Evolutionary conservation across 2,329 filamentous ascomycete species (phyloP).

Genomic region (Pseudogymnoascus sp.): DNA sequence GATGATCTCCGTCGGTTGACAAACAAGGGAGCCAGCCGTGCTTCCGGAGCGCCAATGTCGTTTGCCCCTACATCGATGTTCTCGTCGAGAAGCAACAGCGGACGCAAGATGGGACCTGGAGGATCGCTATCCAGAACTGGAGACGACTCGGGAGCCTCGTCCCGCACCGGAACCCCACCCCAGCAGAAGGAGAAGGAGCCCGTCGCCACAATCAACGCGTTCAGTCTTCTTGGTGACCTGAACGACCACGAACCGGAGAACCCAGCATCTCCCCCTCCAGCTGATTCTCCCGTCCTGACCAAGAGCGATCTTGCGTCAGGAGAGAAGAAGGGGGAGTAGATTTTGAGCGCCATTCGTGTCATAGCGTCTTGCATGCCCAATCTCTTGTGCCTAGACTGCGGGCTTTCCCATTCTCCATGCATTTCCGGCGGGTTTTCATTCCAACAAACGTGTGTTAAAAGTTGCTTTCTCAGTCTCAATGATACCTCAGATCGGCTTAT

Average conservation of each 20-base stretch:
- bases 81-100: constrained; percentile 83
- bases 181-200: constrained; percentile 57
- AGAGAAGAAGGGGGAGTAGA: constrained; percentile 37
- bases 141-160: constrained; percentile 82
- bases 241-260: constrained; percentile 47
- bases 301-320: constrained; percentile 50
- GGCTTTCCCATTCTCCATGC: constrained; percentile 33
- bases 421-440: constrained; percentile 36
- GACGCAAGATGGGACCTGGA: constrained; percentile 70
- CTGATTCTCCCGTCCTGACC: constrained; percentile 57
- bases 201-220: constrained; percentile 75
- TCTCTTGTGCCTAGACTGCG: constrained; percentile 39
- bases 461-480: constrained; percentile 36
- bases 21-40: constrained; percentile 52
- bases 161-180: constrained; percentile 82
- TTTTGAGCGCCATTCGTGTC: constrained; percentile 10
- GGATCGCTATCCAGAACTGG: constrained; percentile 64
- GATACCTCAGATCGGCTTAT: constrained; percentile 36
- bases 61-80: constrained; percentile 86
- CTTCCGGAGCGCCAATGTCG: constrained; percentile 43
- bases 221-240: constrained; percentile 50
- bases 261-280: constrained; percentile 63
- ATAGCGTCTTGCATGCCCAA: constrained; percentile 34
- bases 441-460: constrained; percentile 38
- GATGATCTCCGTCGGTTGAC: constrained; percentile 82